Evolutionary conservation across 2,329 filamentous ascomycete genomes (phyloP), one percentile per base, ranked within the genome.

Genomic region (Penicillium sp.): DNA sequence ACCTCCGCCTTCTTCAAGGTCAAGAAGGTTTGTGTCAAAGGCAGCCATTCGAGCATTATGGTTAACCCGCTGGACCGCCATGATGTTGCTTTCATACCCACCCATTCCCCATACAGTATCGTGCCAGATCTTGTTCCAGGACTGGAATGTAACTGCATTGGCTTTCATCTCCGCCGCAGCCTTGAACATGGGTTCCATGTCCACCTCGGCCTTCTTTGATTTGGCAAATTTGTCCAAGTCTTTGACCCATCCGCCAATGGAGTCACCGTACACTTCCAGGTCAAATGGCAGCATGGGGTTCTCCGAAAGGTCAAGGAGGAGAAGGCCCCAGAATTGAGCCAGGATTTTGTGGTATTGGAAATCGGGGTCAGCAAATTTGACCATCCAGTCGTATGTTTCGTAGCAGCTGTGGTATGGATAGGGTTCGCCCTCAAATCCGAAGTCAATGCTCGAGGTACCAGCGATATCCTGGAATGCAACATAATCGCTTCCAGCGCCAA

Each of bases 381-480:
- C 75, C 78, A 97, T 88, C 83, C 88, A 91, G 39, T 89, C 84
- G 60, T 87, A 90, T 47, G 83, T 94, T 64, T 97, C 91, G 69
- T 95, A 94, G 69, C 86, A 93, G 53, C 85, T 90, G 68, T 89
- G 84, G 45, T 84, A 82, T 0, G 90, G 88, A 60, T 79, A 85
- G 10, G 73, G 69, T 7, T 78, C 73, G 39, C 85, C 86, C 33
- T 73, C 69, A 63, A 98, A 97, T 26, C 81, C 78, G 57, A 98
- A 80, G 65, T 97, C 89, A 49, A 98, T 75, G 10, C 87, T 90
- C 39, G 88, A 91, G 7, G 83, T 89, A 45, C 93, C 93, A 0
- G 88, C 88, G 44, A 97, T 87, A 64, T 91, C 81, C 69, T 95
- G 91, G 68, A 97, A 98, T 2, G 89, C 82, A 3, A 89, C 85